Evolutionary conservation across 148 eudicot species (phyloP).

Genomic region (Cornus kousa): DNA sequence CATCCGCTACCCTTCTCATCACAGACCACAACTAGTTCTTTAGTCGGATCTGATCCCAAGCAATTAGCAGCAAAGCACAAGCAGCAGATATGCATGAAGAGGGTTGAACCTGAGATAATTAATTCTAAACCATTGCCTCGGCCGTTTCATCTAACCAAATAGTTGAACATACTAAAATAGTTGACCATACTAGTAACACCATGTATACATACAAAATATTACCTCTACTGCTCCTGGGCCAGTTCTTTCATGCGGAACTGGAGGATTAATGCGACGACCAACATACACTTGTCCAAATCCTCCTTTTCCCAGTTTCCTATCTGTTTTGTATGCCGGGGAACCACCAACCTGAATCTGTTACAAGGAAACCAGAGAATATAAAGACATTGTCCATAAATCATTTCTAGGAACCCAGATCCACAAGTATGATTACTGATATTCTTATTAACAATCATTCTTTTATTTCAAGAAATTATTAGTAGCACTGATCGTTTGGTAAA

Average conservation of each 20-base stretch:
- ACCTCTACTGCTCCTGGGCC: slow-evolving; percentile 74
- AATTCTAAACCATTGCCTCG: no score
- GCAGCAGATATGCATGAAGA: no score
- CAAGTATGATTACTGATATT: background rate
- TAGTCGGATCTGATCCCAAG: no score
- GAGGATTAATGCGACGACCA: slow-evolving; percentile 52
- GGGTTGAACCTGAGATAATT: no score
- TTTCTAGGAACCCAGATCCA: background rate
- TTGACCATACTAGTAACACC: no score
- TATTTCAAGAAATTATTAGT: no score
- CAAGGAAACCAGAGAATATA: background rate
- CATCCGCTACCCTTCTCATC: no score
- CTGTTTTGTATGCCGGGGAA: slow-evolving; percentile 57
- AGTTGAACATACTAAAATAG: no score
- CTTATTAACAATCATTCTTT: background rate
- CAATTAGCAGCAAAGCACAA: no score
- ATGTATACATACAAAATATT: background rate
- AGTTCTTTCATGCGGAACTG: slow-evolving; percentile 43
- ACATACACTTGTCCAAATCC: slow-evolving; percentile 87
- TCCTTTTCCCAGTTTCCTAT: slow-evolving; percentile 72
- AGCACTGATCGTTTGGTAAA: no score
- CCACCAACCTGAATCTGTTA: slow-evolving; percentile 63
- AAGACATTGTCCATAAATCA: background rate
- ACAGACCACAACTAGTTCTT: no score
- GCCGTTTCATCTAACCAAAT: no score